Evolutionary conservation across 371 early-diverging fungal species (phyloP), one percentile per base, ranked within the genome.

Genomic region (Haplosporangium sp.): DNA sequence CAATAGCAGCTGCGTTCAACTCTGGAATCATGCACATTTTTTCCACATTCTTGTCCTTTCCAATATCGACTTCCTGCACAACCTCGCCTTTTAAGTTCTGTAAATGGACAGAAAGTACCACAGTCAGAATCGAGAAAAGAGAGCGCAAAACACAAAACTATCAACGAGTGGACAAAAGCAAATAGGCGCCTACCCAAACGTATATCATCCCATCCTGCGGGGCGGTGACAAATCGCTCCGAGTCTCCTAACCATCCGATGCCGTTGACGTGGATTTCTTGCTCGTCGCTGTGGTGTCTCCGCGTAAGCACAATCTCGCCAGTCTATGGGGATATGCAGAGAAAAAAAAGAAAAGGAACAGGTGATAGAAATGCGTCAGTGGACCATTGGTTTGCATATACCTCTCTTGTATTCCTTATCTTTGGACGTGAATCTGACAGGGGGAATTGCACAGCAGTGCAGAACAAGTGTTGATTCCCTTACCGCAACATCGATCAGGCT

Each of bases 231-330:
- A 71, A 71, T 21, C 72, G 64, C 18, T 67, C 12, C 7, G 68
- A 59, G 23, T 77, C 72, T 29, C 58, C 51, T 52, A 72, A 41
- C 79, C 79, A 77, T 14, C 68, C 72, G 18, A 71, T 58, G 42
- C 45, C 65, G 20, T 20, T 60, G 13, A 61, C 63, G 20, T 60
- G 59, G 18, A 61, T 50, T 42, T 67, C 67, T 5, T 21, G 59
- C 6, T 14, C 16, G 20, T 54, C 67, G 20, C 56, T 56, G 2
- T 18, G 48, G 13, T 72, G 62, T 58, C 50, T 67, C 18, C 55
- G 58, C 14, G 63, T 62, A 43, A 69, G 55, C 0, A 75, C 55
- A 23, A 54, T 50, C 21, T 77, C 65, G 18, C 72, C 72, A 42
- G 57, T 55, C 74, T 74, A 60, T 23, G 16, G 1, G 2, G 23